Percentiles rank a stretch among this genome's conserved stretches.
phyloP scores from a whole-genome alignment of 2,329 filamentous ascomycete species.

The Penicillium sp. region DNA sequence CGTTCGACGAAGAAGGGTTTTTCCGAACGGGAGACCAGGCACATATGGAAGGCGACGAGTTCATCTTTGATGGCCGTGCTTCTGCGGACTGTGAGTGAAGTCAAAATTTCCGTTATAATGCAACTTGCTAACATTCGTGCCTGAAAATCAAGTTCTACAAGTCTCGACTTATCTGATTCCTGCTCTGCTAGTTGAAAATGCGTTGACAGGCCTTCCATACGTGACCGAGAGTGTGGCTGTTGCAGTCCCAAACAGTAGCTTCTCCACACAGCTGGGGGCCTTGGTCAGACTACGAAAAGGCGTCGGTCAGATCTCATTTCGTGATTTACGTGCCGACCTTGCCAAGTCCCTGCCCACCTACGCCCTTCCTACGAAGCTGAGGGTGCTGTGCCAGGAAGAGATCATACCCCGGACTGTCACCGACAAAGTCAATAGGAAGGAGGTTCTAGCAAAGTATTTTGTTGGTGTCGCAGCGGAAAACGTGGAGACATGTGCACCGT shows the following conservation, averaged over 20 bases:
- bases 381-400: neutral
- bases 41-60: neutral
- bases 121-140: too few species aligned
- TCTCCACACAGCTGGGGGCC: too few species aligned
- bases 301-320: neutral
- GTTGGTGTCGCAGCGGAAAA: neutral
- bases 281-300: too few species aligned
- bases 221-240: neutral
- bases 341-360: neutral
- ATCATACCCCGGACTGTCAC: neutral
- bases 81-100: neutral
- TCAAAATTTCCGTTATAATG: too few species aligned
- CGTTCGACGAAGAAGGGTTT: constrained; percentile 1
- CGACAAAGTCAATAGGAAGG: neutral
- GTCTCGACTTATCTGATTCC: too few species aligned
- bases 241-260: too few species aligned
- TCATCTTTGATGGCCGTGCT: neutral
- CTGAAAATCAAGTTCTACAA: too few species aligned
- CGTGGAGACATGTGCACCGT: neutral
- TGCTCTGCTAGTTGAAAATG: too few species aligned
- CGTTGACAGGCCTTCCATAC: neutral
- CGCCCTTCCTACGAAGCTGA: neutral
- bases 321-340: neutral
- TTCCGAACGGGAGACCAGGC: neutral
- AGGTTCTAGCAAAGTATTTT: neutral